These are phyloP conservation scores for Cutaneotrichosporon mucoides DNA, from an alignment of 1,284 basidiomycete species.

Conservation along the genomic window DNA sequence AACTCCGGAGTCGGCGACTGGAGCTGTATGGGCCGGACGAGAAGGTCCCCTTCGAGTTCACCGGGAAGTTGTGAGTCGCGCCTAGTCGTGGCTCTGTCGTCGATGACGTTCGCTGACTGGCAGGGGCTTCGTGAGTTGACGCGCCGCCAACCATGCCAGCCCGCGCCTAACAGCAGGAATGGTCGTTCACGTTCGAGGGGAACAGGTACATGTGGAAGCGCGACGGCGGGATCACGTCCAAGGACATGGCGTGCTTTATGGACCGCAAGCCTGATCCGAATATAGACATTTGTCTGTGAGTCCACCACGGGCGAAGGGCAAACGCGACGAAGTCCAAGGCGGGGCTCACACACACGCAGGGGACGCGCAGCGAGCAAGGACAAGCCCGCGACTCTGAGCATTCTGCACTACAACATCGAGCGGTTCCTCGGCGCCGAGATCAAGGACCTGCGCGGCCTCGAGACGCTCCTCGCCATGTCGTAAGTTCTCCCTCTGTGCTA, in stretches of 20 bases:
- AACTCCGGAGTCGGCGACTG: conserved; percentile 37
- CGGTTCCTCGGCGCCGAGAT: conserved; percentile 42
- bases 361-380: conserved; percentile 32
- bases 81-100: neutral
- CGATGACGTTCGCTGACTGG: neutral
- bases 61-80: conserved; percentile 39
- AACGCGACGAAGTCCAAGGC: no score
- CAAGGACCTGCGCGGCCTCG: conserved; percentile 43
- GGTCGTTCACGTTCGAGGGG: conserved; percentile 46
- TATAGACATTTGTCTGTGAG: conserved; percentile 32
- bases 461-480: conserved; percentile 34
- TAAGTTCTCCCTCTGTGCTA: no score
- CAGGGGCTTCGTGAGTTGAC: conserved; percentile 11
- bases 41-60: conserved; percentile 38
- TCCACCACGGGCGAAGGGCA: no score
- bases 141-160: neutral
- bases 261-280: conserved; percentile 46
- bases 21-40: conserved; percentile 47
- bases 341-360: no score
- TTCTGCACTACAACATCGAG: conserved; percentile 48
- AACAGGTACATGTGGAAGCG: conserved; percentile 45
- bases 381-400: conserved; percentile 37
- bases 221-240: conserved; percentile 27
- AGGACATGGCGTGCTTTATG: conserved; percentile 44
- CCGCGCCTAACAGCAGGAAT: conserved; percentile 25